Percentiles rank a stretch among this genome's conserved stretches.
Evolutionary conservation across 441 rosid genomes (phyloP).

Genomic region (Pelargonium citronellum): DNA sequence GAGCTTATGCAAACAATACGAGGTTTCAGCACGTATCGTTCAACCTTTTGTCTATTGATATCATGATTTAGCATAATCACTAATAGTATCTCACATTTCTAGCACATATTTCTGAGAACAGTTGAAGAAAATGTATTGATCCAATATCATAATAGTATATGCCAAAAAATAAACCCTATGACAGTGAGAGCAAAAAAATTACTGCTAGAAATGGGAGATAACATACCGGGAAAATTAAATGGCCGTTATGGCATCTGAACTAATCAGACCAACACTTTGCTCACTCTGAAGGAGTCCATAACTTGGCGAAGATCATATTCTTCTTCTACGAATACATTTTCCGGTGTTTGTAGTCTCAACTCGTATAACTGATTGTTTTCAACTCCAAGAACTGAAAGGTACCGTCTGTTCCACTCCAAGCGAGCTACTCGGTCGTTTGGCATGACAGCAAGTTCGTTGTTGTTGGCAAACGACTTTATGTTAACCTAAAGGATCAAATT

Average conservation of each 20-base stretch:
- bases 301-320: slow-evolving; percentile 73
- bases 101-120: background rate
- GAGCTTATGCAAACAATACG: too few species aligned
- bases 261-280: slow-evolving; percentile 43
- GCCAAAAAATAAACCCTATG: background rate
- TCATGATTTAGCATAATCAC: background rate
- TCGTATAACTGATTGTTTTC: slow-evolving; percentile 77
- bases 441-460: slow-evolving; percentile 92
- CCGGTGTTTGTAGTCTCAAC: slow-evolving; percentile 81
- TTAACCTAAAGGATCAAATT: slow-evolving; percentile 46
- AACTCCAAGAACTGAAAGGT: slow-evolving; percentile 83
- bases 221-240: too few species aligned
- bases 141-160: background rate
- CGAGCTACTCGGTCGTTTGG: slow-evolving; percentile 70
- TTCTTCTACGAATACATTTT: slow-evolving; percentile 69
- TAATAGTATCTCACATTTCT: background rate
- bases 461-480: slow-evolving; percentile 81
- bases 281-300: slow-evolving; percentile 84
- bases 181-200: background rate
- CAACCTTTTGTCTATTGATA: too few species aligned
- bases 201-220: background rate
- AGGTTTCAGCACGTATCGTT: too few species aligned
- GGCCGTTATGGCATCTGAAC: background rate
- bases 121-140: background rate
- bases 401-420: slow-evolving; percentile 81